phyloP scores from a whole-genome alignment of 1,139 yeast genomes.

The Sugiyamaella paludigena region DNA sequence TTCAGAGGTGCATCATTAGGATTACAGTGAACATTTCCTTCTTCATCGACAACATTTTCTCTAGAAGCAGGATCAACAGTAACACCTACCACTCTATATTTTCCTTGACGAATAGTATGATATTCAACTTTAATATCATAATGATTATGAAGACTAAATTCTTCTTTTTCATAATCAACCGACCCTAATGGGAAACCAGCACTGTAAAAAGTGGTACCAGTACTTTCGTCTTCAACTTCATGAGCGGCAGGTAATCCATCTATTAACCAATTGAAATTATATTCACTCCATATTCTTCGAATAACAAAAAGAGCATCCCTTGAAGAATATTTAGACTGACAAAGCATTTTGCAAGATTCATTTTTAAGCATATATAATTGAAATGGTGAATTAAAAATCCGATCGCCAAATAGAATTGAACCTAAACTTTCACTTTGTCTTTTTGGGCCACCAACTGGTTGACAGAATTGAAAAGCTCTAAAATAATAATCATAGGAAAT shows the following conservation, averaged over 20 bases:
- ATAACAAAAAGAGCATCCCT: slow-evolving; percentile 72
- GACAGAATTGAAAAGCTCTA: slow-evolving; percentile 79
- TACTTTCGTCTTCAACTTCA: slow-evolving; percentile 44
- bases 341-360: slow-evolving; percentile 61
- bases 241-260: slow-evolving; percentile 94
- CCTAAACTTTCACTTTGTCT: slow-evolving; percentile 91
- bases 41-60: slow-evolving; percentile 44
- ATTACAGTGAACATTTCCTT: slow-evolving; percentile 38
- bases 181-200: slow-evolving; percentile 79
- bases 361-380: slow-evolving; percentile 74
- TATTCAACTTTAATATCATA: slow-evolving; percentile 76
- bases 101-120: slow-evolving; percentile 67
- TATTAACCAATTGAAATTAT: slow-evolving; percentile 85
- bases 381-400: slow-evolving; percentile 91
- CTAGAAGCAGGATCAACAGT: slow-evolving; percentile 69
- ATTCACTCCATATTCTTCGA: slow-evolving; percentile 75
- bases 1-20: slow-evolving; percentile 44
- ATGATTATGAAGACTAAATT: slow-evolving; percentile 62
- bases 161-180: slow-evolving; percentile 47
- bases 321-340: slow-evolving; percentile 57
- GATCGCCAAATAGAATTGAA: slow-evolving; percentile 89
- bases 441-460: slow-evolving; percentile 59
- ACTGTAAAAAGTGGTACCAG: slow-evolving; percentile 51
- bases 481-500: slow-evolving; percentile 68
- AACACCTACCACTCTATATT: slow-evolving; percentile 88